Percentiles rank a stretch among this genome's conserved stretches.
These are phyloP conservation scores for Ogataea populi-albae DNA, from an alignment of 805 yeast genomes.

Conservation along the genomic window DNA sequence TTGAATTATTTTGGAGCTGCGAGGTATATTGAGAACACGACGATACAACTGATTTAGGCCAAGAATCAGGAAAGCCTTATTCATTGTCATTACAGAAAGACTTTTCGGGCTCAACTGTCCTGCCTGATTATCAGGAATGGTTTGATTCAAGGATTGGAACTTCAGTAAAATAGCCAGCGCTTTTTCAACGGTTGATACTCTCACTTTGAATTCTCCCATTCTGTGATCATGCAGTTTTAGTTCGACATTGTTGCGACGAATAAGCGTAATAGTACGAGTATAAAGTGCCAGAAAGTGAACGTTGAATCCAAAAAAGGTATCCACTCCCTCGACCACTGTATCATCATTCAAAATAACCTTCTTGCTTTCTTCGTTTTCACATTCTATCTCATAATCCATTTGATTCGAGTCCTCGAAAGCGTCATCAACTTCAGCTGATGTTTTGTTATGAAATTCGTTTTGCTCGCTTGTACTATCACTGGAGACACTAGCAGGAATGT, in stretches of 20 bases:
- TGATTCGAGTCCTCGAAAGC: slow-evolving; percentile 12
- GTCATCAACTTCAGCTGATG: background rate
- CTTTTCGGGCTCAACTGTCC: slow-evolving; percentile 13
- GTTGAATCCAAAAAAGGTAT: slow-evolving; percentile 66
- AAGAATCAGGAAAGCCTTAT: slow-evolving; percentile 49
- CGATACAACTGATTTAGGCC: slow-evolving; percentile 57
- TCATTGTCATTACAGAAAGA: slow-evolving; percentile 41
- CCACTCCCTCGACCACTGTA: slow-evolving; percentile 43
- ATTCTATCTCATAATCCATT: slow-evolving; percentile 30
- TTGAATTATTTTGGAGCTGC: slow-evolving; percentile 46
- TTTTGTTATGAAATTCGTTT: background rate
- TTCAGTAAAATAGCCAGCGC: slow-evolving; percentile 41
- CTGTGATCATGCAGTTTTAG: slow-evolving; percentile 8
- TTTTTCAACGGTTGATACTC: slow-evolving; percentile 26
- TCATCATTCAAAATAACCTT: slow-evolving; percentile 21
- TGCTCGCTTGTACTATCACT: background rate
- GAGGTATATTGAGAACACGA: slow-evolving; percentile 48
- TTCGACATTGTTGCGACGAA: slow-evolving; percentile 30
- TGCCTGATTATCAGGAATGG: background rate
- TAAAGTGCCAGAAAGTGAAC: slow-evolving; percentile 56
- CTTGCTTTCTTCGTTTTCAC: slow-evolving; percentile 7
- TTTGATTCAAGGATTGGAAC: slow-evolving; percentile 28
- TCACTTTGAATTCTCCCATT: slow-evolving; percentile 3
- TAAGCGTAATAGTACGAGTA: slow-evolving; percentile 45
- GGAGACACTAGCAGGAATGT: no score